Conservation (phyloP, 2,329 filamentous ascomycete genomes). For the Plenodomus biglobosus region DNA sequence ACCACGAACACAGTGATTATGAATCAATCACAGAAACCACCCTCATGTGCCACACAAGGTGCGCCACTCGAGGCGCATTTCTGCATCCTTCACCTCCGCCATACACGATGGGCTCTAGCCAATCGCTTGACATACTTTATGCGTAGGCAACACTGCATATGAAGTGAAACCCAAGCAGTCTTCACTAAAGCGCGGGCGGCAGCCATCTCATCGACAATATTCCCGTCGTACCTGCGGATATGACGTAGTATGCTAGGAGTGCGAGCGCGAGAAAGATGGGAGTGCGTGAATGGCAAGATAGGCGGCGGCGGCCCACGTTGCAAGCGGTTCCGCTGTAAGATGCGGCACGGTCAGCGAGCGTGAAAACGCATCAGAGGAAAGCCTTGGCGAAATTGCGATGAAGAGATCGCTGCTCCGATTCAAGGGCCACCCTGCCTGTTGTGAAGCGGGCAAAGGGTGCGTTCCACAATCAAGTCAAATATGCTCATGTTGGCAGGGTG, state of each 20-base stretch:
- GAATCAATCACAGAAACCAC: neutral
- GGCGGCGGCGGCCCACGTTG: slow-evolving; percentile 12
- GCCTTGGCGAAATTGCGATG: slow-evolving; percentile 9
- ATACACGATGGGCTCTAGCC: neutral
- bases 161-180: neutral
- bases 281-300: slow-evolving; percentile 2
- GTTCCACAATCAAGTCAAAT: neutral
- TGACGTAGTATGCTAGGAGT: slow-evolving; percentile 2
- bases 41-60: neutral
- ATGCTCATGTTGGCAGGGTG: neutral
- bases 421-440: slow-evolving; percentile 8
- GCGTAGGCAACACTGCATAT: neutral
- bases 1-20: no score
- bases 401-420: slow-evolving; percentile 3
- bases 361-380: slow-evolving; percentile 3
- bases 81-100: neutral
- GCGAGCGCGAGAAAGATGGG: neutral
- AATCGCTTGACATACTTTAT: neutral
- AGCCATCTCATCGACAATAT: slow-evolving; percentile 4
- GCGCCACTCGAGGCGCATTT: neutral
- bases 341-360: slow-evolving; percentile 14
- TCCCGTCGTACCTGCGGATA: neutral
- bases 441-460: neutral
- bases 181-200: slow-evolving; percentile 1
- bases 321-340: slow-evolving; percentile 4